A percentile compares a stretch with the other conserved stretches of the same genome.
These are phyloP conservation scores for Plasmopara viticola DNA, from an alignment of 352 stramenopile genomes.

Conservation along the genomic window DNA sequence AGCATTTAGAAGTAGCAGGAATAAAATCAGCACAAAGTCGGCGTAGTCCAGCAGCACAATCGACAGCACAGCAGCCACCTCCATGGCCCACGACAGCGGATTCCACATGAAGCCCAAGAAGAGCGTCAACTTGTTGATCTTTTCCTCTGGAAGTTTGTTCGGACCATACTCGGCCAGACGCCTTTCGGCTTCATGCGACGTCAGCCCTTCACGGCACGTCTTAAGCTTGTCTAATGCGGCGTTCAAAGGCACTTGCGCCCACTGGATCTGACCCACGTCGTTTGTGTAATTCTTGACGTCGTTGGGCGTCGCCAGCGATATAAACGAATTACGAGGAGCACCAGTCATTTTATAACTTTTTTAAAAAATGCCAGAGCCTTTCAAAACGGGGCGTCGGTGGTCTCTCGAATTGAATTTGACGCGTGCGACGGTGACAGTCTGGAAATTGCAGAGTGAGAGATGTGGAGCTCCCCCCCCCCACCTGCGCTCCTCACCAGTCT, in stretches of 20 bases:
- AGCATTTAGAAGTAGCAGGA: slow-evolving; percentile 65
- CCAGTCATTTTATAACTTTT: slow-evolving; percentile 35
- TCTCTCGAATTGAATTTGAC: slow-evolving; percentile 10
- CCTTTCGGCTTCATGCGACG: slow-evolving; percentile 63
- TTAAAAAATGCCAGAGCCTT: too few relatives aligned
- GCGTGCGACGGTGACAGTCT: too few relatives aligned
- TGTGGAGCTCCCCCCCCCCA: too few relatives aligned
- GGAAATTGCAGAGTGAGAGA: too few relatives aligned
- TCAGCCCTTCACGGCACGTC: slow-evolving; percentile 59
- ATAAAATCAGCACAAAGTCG: slow-evolving; percentile 66
- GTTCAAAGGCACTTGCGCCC: slow-evolving; percentile 69
- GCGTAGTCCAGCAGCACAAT: slow-evolving; percentile 76
- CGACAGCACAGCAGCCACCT: slow-evolving; percentile 59
- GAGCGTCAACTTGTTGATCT: slow-evolving; percentile 71
- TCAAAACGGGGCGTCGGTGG: slow-evolving; percentile 10
- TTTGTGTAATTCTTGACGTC: slow-evolving; percentile 78
- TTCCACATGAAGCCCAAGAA: slow-evolving; percentile 83
- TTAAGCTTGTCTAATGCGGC: slow-evolving; percentile 80
- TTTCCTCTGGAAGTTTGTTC: slow-evolving; percentile 77
- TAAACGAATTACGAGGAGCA: slow-evolving; percentile 40
- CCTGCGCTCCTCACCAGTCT: too few relatives aligned
- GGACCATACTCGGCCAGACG: slow-evolving; percentile 72
- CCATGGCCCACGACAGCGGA: slow-evolving; percentile 79
- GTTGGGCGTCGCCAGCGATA: slow-evolving; percentile 73
- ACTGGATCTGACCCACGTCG: slow-evolving; percentile 70